Conservation (phyloP, 306 rosid species). For the Sesbania bispinosa region DNA sequence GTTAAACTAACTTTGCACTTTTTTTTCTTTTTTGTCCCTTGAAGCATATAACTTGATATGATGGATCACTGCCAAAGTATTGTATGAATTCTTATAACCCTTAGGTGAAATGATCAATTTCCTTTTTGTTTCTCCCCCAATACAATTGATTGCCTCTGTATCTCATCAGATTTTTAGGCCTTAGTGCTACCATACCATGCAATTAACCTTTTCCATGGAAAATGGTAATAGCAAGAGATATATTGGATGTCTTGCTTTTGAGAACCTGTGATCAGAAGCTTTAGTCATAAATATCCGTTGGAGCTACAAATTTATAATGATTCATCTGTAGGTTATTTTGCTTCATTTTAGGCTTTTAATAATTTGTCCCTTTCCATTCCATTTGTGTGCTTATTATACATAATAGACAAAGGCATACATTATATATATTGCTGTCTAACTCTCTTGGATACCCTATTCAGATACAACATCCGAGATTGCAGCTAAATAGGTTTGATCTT, state of each 20-base stretch:
- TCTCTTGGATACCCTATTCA: conserved; percentile 37
- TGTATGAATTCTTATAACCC: not conserved
- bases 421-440: conserved; percentile 17
- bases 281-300: no score
- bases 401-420: conserved; percentile 5
- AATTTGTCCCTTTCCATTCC: not conserved
- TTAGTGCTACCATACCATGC: not conserved
- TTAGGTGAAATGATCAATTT: not conserved
- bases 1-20: conserved; percentile 44
- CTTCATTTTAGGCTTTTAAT: not conserved
- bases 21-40: conserved; percentile 1
- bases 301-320: not conserved
- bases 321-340: not conserved
- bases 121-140: not conserved
- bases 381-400: not conserved
- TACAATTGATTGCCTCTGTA: not conserved
- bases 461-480: conserved; percentile 91
- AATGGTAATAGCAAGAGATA: not conserved
- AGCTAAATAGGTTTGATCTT: conserved; percentile 77
- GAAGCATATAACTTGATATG: not conserved
- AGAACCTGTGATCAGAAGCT: not conserved
- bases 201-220: not conserved
- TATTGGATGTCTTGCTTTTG: conserved; percentile 10
- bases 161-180: not conserved
- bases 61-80: not conserved